Percentiles rank a stretch among this genome's conserved stretches.
These are phyloP conservation scores for Ustilago tritici DNA, from an alignment of 1,284 basidiomycete species.

Conservation along the genomic window DNA sequence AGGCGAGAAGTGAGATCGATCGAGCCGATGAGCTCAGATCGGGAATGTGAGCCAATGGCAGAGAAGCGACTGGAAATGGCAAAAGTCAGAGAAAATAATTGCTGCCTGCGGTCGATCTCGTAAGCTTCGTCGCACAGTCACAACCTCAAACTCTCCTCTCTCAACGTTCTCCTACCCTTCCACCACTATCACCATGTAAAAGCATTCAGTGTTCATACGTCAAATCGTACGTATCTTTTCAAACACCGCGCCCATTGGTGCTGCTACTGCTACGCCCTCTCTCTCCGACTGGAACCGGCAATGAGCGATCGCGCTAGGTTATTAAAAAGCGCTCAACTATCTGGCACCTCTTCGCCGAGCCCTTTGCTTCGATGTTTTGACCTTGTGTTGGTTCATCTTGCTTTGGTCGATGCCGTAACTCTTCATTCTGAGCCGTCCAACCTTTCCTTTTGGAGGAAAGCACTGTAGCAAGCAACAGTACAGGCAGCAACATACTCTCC, in stretches of 20 bases:
- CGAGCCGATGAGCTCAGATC: constrained; percentile 4
- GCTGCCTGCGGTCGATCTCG: constrained; percentile 26
- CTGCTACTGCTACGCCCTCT: background rate
- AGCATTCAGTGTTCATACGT: background rate
- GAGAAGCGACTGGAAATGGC: background rate
- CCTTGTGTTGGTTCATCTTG: constrained; percentile 5
- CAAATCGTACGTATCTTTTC: constrained; percentile 22
- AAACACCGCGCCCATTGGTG: background rate
- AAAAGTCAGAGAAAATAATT: constrained; percentile 1
- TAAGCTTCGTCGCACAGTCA: constrained; percentile 21
- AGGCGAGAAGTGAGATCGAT: constrained; percentile 8
- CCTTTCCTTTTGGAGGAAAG: background rate
- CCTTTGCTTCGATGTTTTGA: constrained; percentile 32
- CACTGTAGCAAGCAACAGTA: background rate
- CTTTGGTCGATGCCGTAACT: constrained; percentile 58
- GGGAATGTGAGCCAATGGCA: background rate
- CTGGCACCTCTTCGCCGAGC: constrained; percentile 62
- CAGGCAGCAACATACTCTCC: background rate
- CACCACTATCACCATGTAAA: constrained; percentile 24
- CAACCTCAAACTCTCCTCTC: background rate
- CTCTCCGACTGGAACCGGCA: constrained; percentile 26
- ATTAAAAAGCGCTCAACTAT: constrained; percentile 53
- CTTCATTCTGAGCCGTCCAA: constrained; percentile 51
- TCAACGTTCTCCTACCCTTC: background rate
- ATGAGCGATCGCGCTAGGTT: constrained; percentile 61